Conservation (phyloP, 176 grass and related monocot species). For the Panicum miliaceum region DNA sequence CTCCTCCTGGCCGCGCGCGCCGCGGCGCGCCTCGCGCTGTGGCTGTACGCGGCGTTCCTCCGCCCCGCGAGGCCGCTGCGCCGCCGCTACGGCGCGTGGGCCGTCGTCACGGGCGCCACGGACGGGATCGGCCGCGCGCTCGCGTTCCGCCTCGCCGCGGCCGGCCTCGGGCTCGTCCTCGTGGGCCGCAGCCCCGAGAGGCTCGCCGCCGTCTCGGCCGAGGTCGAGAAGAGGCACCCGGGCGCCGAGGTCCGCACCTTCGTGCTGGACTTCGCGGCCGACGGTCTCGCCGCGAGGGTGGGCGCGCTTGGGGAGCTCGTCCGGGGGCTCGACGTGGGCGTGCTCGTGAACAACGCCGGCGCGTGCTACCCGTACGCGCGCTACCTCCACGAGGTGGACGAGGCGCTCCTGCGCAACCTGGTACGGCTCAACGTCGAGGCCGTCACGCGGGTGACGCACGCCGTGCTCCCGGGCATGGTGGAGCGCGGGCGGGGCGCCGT, state of each 20-base stretch:
- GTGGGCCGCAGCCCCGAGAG: constrained; percentile 76
- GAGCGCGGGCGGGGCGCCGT: constrained; percentile 62
- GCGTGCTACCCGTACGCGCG: constrained; percentile 59
- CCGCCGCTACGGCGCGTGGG: constrained; percentile 65
- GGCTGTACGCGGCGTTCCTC: constrained; percentile 70
- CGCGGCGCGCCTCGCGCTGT: constrained; percentile 40
- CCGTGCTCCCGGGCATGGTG: constrained; percentile 69
- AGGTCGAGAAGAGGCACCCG: constrained; percentile 38
- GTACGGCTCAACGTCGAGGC: constrained; percentile 75
- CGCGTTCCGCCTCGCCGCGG: constrained; percentile 57
- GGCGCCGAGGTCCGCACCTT: constrained; percentile 52
- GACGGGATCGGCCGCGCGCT: constrained; percentile 76
- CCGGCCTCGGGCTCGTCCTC: constrained; percentile 61
- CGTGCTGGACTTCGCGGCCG: constrained; percentile 64
- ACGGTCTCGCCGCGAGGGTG: constrained; percentile 39
- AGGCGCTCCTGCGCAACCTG: constrained; percentile 50
- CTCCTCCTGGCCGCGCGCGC: constrained; percentile 44
- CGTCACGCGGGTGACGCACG: constrained; percentile 63
- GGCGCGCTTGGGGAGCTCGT: constrained; percentile 48
- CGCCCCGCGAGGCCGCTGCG: constrained; percentile 71
- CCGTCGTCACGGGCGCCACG: constrained; percentile 79
- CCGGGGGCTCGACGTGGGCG: constrained; percentile 66
- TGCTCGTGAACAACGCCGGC: constrained; percentile 78
- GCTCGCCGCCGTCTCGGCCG: constrained; percentile 48
- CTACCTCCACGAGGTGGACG: constrained; percentile 82